phyloP scores from a whole-genome alignment of 345 rosid genomes.

The Excoecaria cochinchinensis region DNA sequence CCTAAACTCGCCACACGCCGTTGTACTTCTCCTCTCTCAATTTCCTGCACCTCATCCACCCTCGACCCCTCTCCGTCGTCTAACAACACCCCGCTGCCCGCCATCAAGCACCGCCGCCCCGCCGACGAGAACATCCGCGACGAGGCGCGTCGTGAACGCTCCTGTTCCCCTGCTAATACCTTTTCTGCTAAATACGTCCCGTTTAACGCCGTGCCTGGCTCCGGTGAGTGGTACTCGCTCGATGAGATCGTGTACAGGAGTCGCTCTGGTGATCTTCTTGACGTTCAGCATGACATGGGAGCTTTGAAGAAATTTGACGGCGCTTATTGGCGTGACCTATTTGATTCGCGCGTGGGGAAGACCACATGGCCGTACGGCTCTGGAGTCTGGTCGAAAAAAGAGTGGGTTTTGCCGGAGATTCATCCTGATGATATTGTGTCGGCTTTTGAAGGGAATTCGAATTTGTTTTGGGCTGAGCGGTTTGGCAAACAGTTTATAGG shows the following conservation, averaged over 20 bases:
- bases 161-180: slow-evolving; percentile 30
- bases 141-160: slow-evolving; percentile 62
- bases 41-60: slow-evolving; percentile 42
- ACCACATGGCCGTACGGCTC: slow-evolving; percentile 88
- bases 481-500: slow-evolving; percentile 69
- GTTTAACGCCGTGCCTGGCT: slow-evolving; percentile 51
- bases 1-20: not conserved
- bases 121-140: slow-evolving; percentile 56
- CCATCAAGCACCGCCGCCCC: slow-evolving; percentile 28
- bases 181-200: slow-evolving; percentile 83
- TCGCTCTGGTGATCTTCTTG: slow-evolving; percentile 79
- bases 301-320: slow-evolving; percentile 68
- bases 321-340: slow-evolving; percentile 67
- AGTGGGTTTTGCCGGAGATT: slow-evolving; percentile 88
- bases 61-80: slow-evolving; percentile 24
- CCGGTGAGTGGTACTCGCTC: slow-evolving; percentile 67
- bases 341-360: slow-evolving; percentile 84
- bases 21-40: slow-evolving; percentile 15
- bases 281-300: slow-evolving; percentile 77
- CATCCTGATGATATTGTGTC: slow-evolving; percentile 76
- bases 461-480: slow-evolving; percentile 90
- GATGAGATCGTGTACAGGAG: slow-evolving; percentile 87
- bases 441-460: slow-evolving; percentile 92
- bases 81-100: slow-evolving; percentile 15
- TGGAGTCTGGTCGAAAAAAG: slow-evolving; percentile 91